A percentile compares a stretch with the other conserved stretches of the same genome.
phyloP scores from a whole-genome alignment of 805 yeast species.

The Pichia membranifaciens region DNA sequence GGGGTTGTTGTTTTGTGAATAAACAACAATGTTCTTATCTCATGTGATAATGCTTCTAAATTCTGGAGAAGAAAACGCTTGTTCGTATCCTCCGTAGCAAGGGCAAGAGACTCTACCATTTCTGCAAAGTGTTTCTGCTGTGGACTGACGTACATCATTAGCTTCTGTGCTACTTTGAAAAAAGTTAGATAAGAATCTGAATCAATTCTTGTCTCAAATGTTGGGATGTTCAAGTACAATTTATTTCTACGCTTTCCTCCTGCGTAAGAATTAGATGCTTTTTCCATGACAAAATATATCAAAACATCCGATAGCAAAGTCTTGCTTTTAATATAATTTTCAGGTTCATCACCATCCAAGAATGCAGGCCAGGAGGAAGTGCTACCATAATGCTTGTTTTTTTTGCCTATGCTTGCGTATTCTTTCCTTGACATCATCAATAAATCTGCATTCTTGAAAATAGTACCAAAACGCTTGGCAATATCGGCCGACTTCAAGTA shows the following conservation, averaged over 20 bases:
- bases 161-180: constrained; percentile 54
- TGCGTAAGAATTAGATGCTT: constrained; percentile 38
- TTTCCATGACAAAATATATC: constrained; percentile 53
- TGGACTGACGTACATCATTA: constrained; percentile 65
- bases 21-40: constrained; percentile 10
- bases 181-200: constrained; percentile 67
- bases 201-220: constrained; percentile 60
- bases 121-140: constrained; percentile 50
- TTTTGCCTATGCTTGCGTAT: constrained; percentile 36
- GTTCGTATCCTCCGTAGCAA: constrained; percentile 68
- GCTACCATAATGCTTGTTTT: constrained; percentile 50
- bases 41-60: constrained; percentile 8
- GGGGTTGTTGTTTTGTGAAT: constrained; percentile 30
- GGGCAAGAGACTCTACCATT: constrained; percentile 55
- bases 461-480: constrained; percentile 64
- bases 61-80: constrained; percentile 26
- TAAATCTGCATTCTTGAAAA: constrained; percentile 65
- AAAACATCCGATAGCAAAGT: constrained; percentile 58
- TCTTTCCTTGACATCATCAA: constrained; percentile 57
- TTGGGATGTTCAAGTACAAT: constrained; percentile 62
- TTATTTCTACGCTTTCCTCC: constrained; percentile 34
- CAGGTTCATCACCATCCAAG: constrained; percentile 54
- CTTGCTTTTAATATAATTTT: constrained; percentile 40
- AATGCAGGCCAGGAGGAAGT: constrained; percentile 80
- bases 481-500: constrained; percentile 30